Base-by-base conservation (phyloP, 169 alveolate species). In the Eimeria maxima region DNA sequence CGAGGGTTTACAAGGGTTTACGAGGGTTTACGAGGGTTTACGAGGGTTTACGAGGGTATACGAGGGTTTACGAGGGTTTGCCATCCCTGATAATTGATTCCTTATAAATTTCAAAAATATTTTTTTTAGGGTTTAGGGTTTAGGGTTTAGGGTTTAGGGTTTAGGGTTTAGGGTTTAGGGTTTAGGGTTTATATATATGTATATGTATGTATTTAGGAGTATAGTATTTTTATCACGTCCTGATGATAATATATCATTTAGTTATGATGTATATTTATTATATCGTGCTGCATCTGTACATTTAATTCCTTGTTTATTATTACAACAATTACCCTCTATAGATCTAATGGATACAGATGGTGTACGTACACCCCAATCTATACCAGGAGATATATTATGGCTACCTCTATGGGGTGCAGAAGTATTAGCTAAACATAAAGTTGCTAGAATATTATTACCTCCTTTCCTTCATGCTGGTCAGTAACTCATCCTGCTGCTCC, bases 361-460 rank as follows among this genome's bases (percentile, higher is more conserved):
- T 38, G 53, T 90, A 57, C 8, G 33, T 50, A 29, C 80, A 14
- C 80, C 83, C 38, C 90, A 71, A 57, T 63, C 55, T 0, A 33
- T 90, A 18, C 38, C 95, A 29, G 95, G 95, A 7, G 78, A 76
- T 2, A 50, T 90, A 4, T 63, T 90, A 1, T 83, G 83, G 63
- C 90, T 90, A 20, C 95, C 95, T n/a, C 78, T 83, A 16, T 90
- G 95, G 95, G 73, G 80, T 27, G 95, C 95, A 18, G 90, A 90
- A 74, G 95, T 90, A 44, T 90, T 90, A 11, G 33, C 65, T 63
- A 63, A 76, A 38, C 74, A 63, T 16, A 4, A 90, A 6, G 76
- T 73, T 63, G 90, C 80, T 38, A 65, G 42, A 14, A 80, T 90
- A 5, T 44, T 60, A n/a, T 80, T 90, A 13, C 95, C 95, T 29